Conservation (phyloP, 805 yeast genomes). For the Yarrowia deformans region DNA sequence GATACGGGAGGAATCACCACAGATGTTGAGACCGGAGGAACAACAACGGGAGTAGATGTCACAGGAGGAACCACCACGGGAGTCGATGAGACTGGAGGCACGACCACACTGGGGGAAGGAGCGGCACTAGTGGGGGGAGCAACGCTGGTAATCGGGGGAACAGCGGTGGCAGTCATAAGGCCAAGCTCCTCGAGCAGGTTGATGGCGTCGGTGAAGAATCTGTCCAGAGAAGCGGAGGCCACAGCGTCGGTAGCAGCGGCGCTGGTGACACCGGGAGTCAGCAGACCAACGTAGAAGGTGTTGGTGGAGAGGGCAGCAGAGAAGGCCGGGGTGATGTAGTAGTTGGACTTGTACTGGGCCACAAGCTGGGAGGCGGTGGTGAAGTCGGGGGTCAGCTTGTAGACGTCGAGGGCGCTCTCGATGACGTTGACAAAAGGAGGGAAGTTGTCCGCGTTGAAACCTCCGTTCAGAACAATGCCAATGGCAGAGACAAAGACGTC, state of each 20-base stretch:
- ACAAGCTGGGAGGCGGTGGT: neutral
- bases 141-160: neutral
- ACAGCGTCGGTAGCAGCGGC: conserved; percentile 17
- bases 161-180: neutral
- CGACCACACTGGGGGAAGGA: neutral
- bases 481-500: conserved; percentile 9
- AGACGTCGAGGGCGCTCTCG: neutral
- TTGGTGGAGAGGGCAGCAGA: conserved; percentile 7
- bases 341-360: neutral
- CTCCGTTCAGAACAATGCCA: neutral
- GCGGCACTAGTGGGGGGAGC: neutral
- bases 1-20: too few species aligned
- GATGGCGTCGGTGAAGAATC: conserved; percentile 11
- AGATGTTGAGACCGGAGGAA: too few species aligned
- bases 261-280: conserved; percentile 15
- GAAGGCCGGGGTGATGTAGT: neutral
- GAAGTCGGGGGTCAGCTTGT: neutral
- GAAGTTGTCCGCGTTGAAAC: neutral
- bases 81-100: too few species aligned
- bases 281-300: conserved; percentile 17
- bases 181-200: conserved; percentile 13
- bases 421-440: neutral
- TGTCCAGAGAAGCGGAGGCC: conserved; percentile 19
- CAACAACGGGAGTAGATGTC: too few species aligned
- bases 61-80: too few species aligned